Evolutionary conservation across 495 filamentous ascomycete species (phyloP).

Genomic region (Penicillium angulare): DNA sequence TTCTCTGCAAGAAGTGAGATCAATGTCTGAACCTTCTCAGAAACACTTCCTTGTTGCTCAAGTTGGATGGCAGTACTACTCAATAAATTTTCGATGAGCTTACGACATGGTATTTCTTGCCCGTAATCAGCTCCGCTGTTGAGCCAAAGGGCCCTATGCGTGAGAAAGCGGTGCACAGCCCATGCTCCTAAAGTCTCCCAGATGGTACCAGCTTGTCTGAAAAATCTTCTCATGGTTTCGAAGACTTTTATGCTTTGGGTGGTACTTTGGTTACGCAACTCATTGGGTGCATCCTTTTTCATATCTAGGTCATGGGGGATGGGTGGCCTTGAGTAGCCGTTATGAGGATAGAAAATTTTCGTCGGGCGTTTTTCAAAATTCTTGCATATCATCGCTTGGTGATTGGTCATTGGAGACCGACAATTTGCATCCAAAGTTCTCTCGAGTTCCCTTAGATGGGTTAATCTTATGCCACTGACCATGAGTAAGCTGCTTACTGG

Average conservation of each 20-base stretch:
- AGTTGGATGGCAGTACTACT: background rate
- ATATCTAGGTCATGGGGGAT: background rate
- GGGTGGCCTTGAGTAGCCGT: no score
- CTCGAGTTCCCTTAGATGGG: slow-evolving; percentile 1
- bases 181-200: background rate
- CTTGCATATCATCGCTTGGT: background rate
- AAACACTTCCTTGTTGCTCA: background rate
- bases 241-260: background rate
- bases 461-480: background rate
- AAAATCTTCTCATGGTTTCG: background rate
- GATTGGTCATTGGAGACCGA: background rate
- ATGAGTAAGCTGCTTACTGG: background rate
- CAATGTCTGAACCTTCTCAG: background rate
- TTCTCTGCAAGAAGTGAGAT: background rate
- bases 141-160: no score
- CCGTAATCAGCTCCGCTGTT: no score
- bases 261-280: background rate
- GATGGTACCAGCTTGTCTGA: background rate
- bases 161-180: background rate
- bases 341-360: slow-evolving; percentile 1
- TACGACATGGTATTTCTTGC: background rate
- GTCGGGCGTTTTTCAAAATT: no score
- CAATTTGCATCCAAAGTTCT: slow-evolving; percentile 3
- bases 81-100: background rate
- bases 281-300: background rate